Evolutionary conservation across 78 protist species (phyloP).

Genomic region (Neovahlkampfia damariscottae): DNA sequence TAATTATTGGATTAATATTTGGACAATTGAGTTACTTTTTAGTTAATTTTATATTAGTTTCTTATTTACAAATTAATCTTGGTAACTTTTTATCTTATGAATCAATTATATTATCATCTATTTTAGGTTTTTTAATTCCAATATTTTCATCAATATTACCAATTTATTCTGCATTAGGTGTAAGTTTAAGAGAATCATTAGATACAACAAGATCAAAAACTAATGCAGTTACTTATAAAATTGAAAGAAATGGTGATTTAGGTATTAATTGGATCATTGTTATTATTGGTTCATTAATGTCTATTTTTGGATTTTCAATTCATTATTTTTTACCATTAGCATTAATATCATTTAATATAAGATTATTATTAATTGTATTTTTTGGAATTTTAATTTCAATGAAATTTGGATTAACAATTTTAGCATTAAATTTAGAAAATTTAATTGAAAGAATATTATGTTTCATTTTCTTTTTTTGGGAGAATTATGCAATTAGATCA

Average conservation of each 20-base stretch:
- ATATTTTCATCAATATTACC: slow-evolving; percentile 56
- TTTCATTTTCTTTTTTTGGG: slow-evolving; percentile 52
- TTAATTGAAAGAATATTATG: slow-evolving; percentile 36
- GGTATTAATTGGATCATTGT: too few species aligned
- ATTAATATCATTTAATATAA: slow-evolving; percentile 46
- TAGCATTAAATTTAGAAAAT: slow-evolving; percentile 48
- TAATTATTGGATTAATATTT: slow-evolving; percentile 51
- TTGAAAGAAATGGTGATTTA: slow-evolving; percentile 48
- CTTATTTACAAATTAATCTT: too few species aligned
- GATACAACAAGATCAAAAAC: slow-evolving; percentile 45
- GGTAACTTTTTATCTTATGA: too few species aligned
- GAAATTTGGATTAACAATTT: slow-evolving; percentile 53
- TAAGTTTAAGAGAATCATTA: slow-evolving; percentile 42
- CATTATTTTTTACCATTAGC: slow-evolving; percentile 76
- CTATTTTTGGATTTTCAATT: slow-evolving; percentile 23
- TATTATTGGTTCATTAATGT: too few species aligned
- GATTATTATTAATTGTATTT: slow-evolving; percentile 65
- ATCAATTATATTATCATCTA: slow-evolving; percentile 33
- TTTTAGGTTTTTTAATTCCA: slow-evolving; percentile 60
- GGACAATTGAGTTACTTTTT: slow-evolving; percentile 30
- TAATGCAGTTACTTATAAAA: slow-evolving; percentile 41
- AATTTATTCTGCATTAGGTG: slow-evolving; percentile 51
- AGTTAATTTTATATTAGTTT: background rate
- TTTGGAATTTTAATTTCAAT: slow-evolving; percentile 52
- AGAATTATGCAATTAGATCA: slow-evolving; percentile 26